These are phyloP conservation scores for Stereocaulon alpinum DNA, from an alignment of 495 filamentous ascomycete genomes.

Conservation along the genomic window DNA sequence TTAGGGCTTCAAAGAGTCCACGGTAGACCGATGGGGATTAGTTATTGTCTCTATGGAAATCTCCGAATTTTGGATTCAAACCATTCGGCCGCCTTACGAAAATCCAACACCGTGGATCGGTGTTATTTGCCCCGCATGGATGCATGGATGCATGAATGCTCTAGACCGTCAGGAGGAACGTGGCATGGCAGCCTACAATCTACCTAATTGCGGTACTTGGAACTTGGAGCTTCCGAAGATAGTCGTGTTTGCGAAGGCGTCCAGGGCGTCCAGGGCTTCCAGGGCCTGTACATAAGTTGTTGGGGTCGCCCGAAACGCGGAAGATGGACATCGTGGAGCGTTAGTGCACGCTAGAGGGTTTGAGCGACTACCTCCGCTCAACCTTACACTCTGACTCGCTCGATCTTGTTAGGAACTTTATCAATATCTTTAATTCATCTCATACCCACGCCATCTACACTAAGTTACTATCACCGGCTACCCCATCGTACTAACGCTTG, in stretches of 20 bases:
- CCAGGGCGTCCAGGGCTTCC: too few species aligned
- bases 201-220: not conserved
- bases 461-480: not conserved
- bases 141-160: not conserved
- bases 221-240: too few species aligned
- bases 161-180: not conserved
- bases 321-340: not conserved
- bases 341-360: not conserved
- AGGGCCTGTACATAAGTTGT: too few species aligned
- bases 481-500: not conserved
- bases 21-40: too few species aligned
- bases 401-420: constrained; percentile 2
- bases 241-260: not conserved
- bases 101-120: not conserved
- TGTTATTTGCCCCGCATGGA: not conserved
- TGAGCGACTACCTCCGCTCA: not conserved
- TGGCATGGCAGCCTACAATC: not conserved
- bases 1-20: too few species aligned
- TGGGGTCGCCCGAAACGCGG: not conserved
- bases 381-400: not conserved
- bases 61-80: not conserved
- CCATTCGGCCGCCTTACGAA: not conserved
- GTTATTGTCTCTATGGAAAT: constrained; percentile 1
- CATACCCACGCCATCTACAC: not conserved
- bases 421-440: not conserved